These are phyloP conservation scores for Hymenoscyphus scutula DNA, from an alignment of 2,329 filamentous ascomycete species.

Conservation along the genomic window DNA sequence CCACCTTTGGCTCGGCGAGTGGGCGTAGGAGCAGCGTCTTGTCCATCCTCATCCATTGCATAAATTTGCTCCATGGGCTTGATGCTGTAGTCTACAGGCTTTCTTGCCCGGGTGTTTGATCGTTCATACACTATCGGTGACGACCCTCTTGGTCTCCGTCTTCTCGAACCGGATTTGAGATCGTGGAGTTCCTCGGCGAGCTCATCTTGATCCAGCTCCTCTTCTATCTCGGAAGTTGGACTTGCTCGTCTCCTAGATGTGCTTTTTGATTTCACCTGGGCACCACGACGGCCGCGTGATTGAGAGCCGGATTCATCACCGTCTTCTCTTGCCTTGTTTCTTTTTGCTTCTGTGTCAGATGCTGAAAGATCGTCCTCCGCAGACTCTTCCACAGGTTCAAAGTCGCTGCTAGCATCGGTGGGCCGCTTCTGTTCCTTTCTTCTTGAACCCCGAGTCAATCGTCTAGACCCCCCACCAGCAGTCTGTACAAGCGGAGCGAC, in stretches of 20 bases:
- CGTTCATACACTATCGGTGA: conserved; percentile 58
- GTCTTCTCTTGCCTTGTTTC: conserved; percentile 36
- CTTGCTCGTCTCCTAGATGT: conserved; percentile 47
- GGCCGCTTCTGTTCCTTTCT: conserved; percentile 28
- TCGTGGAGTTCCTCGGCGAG: conserved; percentile 65
- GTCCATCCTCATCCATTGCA: conserved; percentile 72
- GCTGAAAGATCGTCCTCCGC: conserved; percentile 42
- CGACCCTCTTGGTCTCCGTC: conserved; percentile 47
- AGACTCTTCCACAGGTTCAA: conserved; percentile 40
- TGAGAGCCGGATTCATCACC: conserved; percentile 50
- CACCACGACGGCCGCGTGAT: conserved; percentile 47
- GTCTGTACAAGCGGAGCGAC: conserved; percentile 39
- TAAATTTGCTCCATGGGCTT: conserved; percentile 69
- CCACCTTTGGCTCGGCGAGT: conserved; percentile 63
- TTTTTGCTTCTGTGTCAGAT: conserved; percentile 43
- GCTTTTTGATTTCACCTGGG: conserved; percentile 43
- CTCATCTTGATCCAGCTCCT: conserved; percentile 60
- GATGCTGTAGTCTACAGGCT: conserved; percentile 82
- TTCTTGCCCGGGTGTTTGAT: conserved; percentile 52
- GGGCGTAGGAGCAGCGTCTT: conserved; percentile 65
- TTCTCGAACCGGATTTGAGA: conserved; percentile 47
- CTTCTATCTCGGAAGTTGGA: conserved; percentile 52
- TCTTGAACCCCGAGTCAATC: conserved; percentile 31
- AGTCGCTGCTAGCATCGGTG: conserved; percentile 36
- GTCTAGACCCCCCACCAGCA: conserved; percentile 29